Evolutionary conservation across 352 stramenopile species (phyloP).

Genomic region (Aphanomyces astaci): DNA sequence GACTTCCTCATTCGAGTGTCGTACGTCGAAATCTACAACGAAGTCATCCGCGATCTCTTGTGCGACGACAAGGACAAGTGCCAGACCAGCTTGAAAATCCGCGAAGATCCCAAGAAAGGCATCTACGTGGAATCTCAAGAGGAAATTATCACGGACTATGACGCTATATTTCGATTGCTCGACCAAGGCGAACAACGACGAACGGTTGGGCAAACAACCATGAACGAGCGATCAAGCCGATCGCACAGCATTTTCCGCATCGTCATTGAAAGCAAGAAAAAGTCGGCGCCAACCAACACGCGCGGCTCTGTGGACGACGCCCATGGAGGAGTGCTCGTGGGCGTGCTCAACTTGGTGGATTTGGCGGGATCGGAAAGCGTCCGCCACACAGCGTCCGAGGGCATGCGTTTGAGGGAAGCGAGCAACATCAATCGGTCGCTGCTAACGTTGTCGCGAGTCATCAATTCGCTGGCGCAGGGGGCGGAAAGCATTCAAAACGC

Average conservation of each 20-base stretch:
- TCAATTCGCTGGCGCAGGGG: conserved; percentile 69
- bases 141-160: conserved; percentile 67
- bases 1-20: conserved; percentile 94
- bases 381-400: conserved; percentile 91
- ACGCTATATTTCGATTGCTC: conserved; percentile 80
- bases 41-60: conserved; percentile 95
- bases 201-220: conserved; percentile 56
- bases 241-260: conserved; percentile 81
- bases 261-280: conserved; percentile 54
- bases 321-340: conserved; percentile 26
- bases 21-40: conserved; percentile 99
- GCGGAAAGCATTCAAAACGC: conserved; percentile 10
- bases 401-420: conserved; percentile 92
- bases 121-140: conserved; percentile 7
- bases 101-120: conserved; percentile 89
- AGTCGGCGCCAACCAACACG: neutral
- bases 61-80: conserved; percentile 38
- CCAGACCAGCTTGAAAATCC: conserved; percentile 62
- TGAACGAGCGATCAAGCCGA: conserved; percentile 75
- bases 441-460: conserved; percentile 92
- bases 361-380: conserved; percentile 96
- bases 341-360: conserved; percentile 70
- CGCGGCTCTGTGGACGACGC: neutral
- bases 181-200: conserved; percentile 60
- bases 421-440: conserved; percentile 96